These are phyloP conservation scores for Cicer yamashitae DNA, from an alignment of 306 rosid genomes.

Conservation along the genomic window DNA sequence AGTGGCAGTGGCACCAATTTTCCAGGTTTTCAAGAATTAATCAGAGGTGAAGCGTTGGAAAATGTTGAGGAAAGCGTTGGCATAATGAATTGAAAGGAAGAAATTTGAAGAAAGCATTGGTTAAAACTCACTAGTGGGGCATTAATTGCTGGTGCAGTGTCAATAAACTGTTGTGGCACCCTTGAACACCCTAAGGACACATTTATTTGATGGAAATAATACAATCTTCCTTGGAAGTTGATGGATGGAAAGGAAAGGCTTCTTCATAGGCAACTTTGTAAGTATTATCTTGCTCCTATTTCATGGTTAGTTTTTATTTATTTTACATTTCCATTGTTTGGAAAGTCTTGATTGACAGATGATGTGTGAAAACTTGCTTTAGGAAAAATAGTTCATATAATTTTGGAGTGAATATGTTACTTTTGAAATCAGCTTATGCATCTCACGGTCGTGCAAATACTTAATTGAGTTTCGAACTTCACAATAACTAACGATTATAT, in stretches of 20 bases:
- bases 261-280: conserved; percentile 63
- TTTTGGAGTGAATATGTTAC: too few species aligned
- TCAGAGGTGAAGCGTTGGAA: conserved; percentile 18
- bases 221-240: conserved; percentile 55
- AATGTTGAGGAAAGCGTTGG: conserved; percentile 40
- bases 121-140: conserved; percentile 68
- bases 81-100: not conserved
- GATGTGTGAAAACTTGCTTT: too few species aligned
- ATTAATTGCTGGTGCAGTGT: conserved; percentile 64
- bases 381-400: too few species aligned
- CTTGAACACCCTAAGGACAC: conserved; percentile 66
- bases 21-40: conserved; percentile 32
- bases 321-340: not conserved
- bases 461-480: too few species aligned
- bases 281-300: conserved; percentile 64
- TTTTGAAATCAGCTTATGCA: too few species aligned
- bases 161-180: conserved; percentile 65
- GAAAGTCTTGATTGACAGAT: not conserved
- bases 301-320: not conserved
- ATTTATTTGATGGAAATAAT: conserved; percentile 59
- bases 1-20: not conserved
- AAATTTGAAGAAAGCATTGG: conserved; percentile 38
- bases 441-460: too few species aligned
- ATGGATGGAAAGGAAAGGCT: conserved; percentile 66
- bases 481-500: too few species aligned